Evolutionary conservation across 1,139 yeast species (phyloP).

Genomic region (Candida sp.): DNA sequence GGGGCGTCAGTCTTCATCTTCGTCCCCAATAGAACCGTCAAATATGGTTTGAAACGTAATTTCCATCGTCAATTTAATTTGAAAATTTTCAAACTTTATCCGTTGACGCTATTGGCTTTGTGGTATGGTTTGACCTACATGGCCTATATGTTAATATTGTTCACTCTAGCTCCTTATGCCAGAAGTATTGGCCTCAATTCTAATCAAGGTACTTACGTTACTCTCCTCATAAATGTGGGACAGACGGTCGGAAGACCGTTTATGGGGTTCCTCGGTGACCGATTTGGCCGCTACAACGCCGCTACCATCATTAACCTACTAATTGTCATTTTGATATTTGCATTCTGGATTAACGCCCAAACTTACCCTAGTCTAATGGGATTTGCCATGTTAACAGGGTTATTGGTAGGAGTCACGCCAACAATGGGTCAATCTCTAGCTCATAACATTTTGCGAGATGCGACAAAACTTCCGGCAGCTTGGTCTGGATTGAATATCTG

Average conservation of each 20-base stretch:
- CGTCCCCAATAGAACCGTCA: constrained; percentile 33
- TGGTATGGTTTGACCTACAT: constrained; percentile 59
- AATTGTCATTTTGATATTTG: constrained; percentile 34
- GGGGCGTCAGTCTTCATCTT: constrained; percentile 32
- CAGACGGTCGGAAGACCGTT: constrained; percentile 66
- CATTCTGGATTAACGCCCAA: constrained; percentile 55
- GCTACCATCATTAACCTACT: constrained; percentile 30
- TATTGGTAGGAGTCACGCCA: constrained; percentile 58
- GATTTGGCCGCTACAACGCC: constrained; percentile 54
- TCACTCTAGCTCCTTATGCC: constrained; percentile 60
- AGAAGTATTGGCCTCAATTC: constrained; percentile 53
- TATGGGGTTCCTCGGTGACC: constrained; percentile 58
- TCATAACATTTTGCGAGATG: constrained; percentile 49
- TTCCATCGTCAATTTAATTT: constrained; percentile 24
- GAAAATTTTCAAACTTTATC: constrained; percentile 27
- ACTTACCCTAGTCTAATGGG: constrained; percentile 48
- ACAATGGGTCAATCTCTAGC: constrained; percentile 59
- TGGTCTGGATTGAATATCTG: constrained; percentile 57
- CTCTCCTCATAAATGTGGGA: constrained; percentile 48
- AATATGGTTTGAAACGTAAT: constrained; percentile 15
- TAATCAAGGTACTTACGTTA: constrained; percentile 54
- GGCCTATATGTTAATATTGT: constrained; percentile 59
- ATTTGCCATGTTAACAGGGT: constrained; percentile 51
- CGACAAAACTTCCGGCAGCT: constrained; percentile 50
- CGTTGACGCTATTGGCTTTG: constrained; percentile 40